phyloP scores from a whole-genome alignment of 768 basidiomycete species.

The Lactarius deliciosus region DNA sequence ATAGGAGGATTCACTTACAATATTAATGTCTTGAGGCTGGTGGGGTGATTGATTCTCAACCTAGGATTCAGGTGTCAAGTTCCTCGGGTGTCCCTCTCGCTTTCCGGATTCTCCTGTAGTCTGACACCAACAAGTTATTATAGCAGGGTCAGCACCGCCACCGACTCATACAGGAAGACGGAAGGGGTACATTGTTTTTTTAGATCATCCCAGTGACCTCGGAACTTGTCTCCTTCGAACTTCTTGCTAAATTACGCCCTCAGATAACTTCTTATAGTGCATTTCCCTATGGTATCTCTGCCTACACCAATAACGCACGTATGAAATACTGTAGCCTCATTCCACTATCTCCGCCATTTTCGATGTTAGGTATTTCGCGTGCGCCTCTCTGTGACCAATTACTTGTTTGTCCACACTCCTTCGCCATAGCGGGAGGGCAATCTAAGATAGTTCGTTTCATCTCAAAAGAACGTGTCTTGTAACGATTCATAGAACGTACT shows the following conservation, averaged over 20 bases:
- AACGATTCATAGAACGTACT: conserved; percentile 36
- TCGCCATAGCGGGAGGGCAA: conserved; percentile 44
- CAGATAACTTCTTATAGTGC: conserved; percentile 2
- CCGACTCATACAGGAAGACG: not conserved
- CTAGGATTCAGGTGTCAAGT: not conserved
- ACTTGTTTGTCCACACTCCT: conserved; percentile 40
- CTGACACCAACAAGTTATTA: not conserved
- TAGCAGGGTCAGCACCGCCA: not conserved
- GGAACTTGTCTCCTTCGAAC: conserved; percentile 52
- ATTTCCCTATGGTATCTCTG: conserved; percentile 1
- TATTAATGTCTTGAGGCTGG: not conserved
- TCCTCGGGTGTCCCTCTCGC: not conserved
- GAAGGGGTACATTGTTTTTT: conserved; percentile 72
- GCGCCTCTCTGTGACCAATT: conserved; percentile 38
- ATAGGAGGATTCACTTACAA: not conserved
- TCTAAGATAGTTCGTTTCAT: conserved; percentile 32
- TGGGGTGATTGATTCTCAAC: not conserved
- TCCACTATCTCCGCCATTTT: conserved; percentile 19
- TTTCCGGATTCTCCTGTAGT: not conserved
- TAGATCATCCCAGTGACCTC: conserved; percentile 32
- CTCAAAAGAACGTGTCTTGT: conserved; percentile 7
- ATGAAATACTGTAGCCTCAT: not conserved
- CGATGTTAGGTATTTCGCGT: conserved; percentile 38
- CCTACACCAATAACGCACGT: not conserved
- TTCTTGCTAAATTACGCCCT: conserved; percentile 8